Base-by-base conservation (phyloP, 805 yeast species). In the Candida verbasci region DNA sequence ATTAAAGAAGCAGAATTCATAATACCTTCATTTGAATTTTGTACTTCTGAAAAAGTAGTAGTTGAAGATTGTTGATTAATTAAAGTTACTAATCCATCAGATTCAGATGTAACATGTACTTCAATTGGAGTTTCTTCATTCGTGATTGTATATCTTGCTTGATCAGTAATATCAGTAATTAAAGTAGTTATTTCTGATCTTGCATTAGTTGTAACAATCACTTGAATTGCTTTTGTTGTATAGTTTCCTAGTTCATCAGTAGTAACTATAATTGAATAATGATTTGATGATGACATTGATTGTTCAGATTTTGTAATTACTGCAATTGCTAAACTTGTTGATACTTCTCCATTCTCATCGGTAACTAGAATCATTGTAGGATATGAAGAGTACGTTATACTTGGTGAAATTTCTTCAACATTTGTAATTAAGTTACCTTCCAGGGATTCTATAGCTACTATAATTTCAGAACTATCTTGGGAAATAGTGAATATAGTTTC, bases 71-170 rank as follows among this genome's bases (percentile, higher is more conserved):
- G 9, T 21, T 8, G 7, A 21, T 10, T 21, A 8, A 24, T 24
- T n/a, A n/a, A 24, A 24, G 25, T 24, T 24, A 9, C 14, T 5
- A 24, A 20, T 8, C 53, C 53, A 12, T 18, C 40, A 14, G 49
- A 35, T 26, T 46, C 41, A n/a, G 53, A 47, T 6, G 52, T 45
- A 27, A 47, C 41, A 26, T 41, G 23, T 14, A 44, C 48, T 15
- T 37, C 41, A 10, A 44, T 47, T 9, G 35, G n/a, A 20, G 24
- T 17, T 15, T 14, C 23, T 10, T 44, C 45, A 17, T 36, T 26
- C 8, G 42, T 3, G 14, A 24, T 35, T 25, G 44, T 38, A 21
- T 37, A 37, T 6, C 39, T 31, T 5, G 25, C 10, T n/a, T 24
- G n/a, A 7, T 11, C 6, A 24, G 11, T 24, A 7, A 24, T 24